Conservation (phyloP, 345 rosid species). For the Durio zibethinus region DNA sequence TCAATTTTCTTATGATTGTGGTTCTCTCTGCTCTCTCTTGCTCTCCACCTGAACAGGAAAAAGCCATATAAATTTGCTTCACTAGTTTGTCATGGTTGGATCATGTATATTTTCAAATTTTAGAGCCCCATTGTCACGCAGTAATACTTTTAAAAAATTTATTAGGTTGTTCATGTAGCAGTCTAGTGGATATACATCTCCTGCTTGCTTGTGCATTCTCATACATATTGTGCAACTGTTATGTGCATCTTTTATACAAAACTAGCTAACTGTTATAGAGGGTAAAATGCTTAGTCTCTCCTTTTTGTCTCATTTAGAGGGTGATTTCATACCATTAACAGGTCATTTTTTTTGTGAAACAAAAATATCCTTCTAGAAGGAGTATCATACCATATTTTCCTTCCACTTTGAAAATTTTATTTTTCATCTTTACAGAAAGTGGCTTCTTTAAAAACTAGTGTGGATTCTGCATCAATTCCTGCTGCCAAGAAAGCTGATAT, state of each 20-base stretch:
- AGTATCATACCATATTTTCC: not conserved
- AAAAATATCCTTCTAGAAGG: not conserved
- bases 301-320: not conserved
- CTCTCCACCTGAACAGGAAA: not conserved
- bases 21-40: no score
- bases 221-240: not conserved
- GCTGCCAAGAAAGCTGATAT: conserved; percentile 86
- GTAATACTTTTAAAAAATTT: not conserved
- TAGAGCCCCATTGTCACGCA: not conserved
- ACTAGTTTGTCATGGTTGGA: not conserved
- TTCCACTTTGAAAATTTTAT: conserved; percentile 5
- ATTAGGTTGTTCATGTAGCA: not conserved
- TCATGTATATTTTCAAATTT: not conserved
- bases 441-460: conserved; percentile 67
- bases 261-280: not conserved
- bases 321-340: not conserved
- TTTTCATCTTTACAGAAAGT: conserved; percentile 54
- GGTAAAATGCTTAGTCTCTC: not conserved
- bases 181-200: not conserved
- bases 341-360: not conserved
- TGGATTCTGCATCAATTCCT: conserved; percentile 73
- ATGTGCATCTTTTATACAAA: not conserved
- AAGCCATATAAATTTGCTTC: not conserved
- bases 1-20: not conserved
- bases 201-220: not conserved